phyloP scores from a whole-genome alignment of 495 filamentous ascomycete species.

The Hyphodiscus hymeniophilus region DNA sequence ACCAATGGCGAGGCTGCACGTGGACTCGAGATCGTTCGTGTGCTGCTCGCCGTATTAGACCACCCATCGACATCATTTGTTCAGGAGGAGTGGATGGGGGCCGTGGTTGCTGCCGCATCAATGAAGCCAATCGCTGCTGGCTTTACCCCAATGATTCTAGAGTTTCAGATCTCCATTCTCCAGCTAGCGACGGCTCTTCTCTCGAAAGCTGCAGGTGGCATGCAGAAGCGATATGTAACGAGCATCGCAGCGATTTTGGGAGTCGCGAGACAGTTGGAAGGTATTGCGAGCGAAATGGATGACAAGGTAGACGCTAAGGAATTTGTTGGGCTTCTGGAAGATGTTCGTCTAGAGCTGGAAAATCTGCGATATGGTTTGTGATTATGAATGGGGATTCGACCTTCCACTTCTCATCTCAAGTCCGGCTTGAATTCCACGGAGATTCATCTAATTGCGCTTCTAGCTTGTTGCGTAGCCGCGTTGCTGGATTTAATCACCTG shows the following conservation, averaged over 20 bases:
- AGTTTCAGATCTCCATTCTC: slow-evolving; percentile 39
- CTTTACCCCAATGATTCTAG: slow-evolving; percentile 24
- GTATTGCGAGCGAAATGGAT: slow-evolving; percentile 11
- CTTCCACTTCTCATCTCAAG: no score
- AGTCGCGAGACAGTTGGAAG: slow-evolving; percentile 27
- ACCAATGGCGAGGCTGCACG: slow-evolving; percentile 28
- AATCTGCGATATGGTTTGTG: slow-evolving; percentile 10
- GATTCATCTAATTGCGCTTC: no score
- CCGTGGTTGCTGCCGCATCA: slow-evolving; percentile 31
- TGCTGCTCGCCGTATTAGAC: slow-evolving; percentile 39
- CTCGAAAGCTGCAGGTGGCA: slow-evolving; percentile 31
- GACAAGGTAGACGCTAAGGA: slow-evolving; percentile 17
- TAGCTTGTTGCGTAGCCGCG: no score
- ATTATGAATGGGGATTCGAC: no score
- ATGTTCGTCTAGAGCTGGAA: slow-evolving; percentile 16
- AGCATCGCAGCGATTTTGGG: slow-evolving; percentile 32
- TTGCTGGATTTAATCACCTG: no score
- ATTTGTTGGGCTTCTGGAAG: slow-evolving; percentile 21
- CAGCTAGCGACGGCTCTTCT: slow-evolving; percentile 43
- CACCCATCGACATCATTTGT: slow-evolving; percentile 25
- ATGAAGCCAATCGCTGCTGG: slow-evolving; percentile 25
- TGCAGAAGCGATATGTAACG: slow-evolving; percentile 37
- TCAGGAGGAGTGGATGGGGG: slow-evolving; percentile 40
- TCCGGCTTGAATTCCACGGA: no score
- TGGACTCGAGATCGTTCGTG: slow-evolving; percentile 44